Base-by-base conservation (phyloP, 768 basidiomycete genomes). In the Russula earlei region DNA sequence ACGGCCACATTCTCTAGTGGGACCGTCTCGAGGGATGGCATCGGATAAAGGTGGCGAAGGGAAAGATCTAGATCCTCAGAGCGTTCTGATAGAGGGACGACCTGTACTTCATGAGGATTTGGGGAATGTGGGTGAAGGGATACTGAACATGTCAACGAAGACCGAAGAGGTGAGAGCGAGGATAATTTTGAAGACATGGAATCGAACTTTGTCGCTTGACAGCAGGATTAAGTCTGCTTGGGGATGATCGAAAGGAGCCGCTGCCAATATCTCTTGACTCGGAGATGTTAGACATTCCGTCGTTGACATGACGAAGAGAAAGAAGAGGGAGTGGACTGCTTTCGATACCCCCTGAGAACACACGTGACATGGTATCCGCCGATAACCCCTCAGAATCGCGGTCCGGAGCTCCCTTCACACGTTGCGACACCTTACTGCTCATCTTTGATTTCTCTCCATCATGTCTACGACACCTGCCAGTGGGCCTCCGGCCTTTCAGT, bases 31-130 rank as follows among this genome's bases (percentile, higher is more conserved):
- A 49, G 58, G 0, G 45, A 11, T 19, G 14, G 34, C 5, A 59
- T n/a, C 0, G 57, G 52, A 34, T 61, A 61, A 31, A 59, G 44
- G 15, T 54, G 53, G 22, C 60, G 57, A 7, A 61, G 48, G n/a
- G 27, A 25, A 9, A 48, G 3, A 14, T 61, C 53, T 15, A 61
- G 58, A 4, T 43, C 29, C 24, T 43, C 14, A 6, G 60, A 49
- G 17, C 40, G n/a, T 38, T 58, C 55, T 9, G 58, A 19, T 12
- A 57, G 17, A 11, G 25, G 2, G 15, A 60, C 44, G 22, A 58
- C 38, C 3, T 29, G 38, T 9, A 45, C 11, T 12, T 44, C 49
- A 19, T 6, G 5, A 1, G 29, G 14, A 5, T 22, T 5, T 29
- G 19, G 8, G 17, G 38, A n/a, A 47, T 5, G 20, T 17, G 20